phyloP scores from a whole-genome alignment of 1,284 basidiomycete species.

The Irpex rosettiformis region DNA sequence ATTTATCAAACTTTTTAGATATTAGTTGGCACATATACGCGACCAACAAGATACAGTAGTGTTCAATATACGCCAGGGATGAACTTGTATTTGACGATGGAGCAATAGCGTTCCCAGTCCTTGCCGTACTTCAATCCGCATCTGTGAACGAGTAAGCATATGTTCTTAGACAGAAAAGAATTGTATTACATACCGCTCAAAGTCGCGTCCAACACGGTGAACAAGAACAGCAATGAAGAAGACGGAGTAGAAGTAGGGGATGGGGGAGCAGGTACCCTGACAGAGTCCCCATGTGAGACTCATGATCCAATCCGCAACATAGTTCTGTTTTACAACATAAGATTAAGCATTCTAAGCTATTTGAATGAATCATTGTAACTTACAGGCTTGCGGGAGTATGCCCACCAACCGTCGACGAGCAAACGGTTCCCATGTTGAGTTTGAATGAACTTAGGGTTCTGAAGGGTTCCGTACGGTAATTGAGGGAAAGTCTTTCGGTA shows the following conservation, averaged over 20 bases:
- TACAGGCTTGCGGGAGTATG: conserved; percentile 85
- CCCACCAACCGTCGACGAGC: conserved; percentile 87
- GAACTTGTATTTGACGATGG: conserved; percentile 85
- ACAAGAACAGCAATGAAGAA: conserved; percentile 91
- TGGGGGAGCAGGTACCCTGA: conserved; percentile 79
- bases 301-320: conserved; percentile 87
- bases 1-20: neutral
- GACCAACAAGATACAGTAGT: neutral
- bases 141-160: conserved; percentile 32
- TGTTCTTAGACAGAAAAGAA: neutral
- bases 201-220: conserved; percentile 88
- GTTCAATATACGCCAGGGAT: conserved; percentile 69
- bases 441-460: conserved; percentile 90
- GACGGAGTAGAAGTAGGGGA: conserved; percentile 94
- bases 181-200: conserved; percentile 65
- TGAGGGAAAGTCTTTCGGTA: conserved; percentile 94
- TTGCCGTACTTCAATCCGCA: conserved; percentile 94
- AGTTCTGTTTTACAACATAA: conserved; percentile 48
- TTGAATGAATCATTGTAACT: conserved; percentile 24
- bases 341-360: neutral
- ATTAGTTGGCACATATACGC: neutral
- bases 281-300: conserved; percentile 88
- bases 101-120: conserved; percentile 91
- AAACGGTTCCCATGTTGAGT: conserved; percentile 92
- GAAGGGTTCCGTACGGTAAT: conserved; percentile 81